These are phyloP conservation scores for Vigna radiata DNA, from an alignment of 306 rosid genomes.

Conservation along the genomic window DNA sequence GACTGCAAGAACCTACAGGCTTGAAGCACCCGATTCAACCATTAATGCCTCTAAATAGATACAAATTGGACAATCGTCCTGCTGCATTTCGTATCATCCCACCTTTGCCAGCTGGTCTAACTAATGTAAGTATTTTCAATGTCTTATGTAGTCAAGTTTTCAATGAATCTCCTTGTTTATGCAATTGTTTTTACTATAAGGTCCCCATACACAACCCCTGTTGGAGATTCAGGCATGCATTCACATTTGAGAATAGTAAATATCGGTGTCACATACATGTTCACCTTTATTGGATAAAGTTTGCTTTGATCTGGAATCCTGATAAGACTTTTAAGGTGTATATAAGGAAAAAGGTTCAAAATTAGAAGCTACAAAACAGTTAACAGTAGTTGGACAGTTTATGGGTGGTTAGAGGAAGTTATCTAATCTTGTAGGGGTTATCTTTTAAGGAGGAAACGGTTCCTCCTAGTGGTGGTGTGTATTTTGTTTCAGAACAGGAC, in stretches of 20 bases:
- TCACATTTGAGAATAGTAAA: constrained; percentile 31
- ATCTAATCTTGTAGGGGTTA: no score
- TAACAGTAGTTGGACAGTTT: no score
- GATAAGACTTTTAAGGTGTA: no score
- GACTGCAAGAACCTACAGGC: constrained; percentile 60
- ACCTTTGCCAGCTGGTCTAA: constrained; percentile 80
- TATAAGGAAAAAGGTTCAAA: no score
- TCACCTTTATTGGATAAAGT: background rate
- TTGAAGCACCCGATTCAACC: constrained; percentile 68
- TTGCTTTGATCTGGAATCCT: no score
- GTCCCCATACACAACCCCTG: background rate
- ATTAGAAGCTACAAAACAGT: no score
- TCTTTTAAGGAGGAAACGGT: no score
- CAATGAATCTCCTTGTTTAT: constrained; percentile 3
- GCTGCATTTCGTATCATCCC: constrained; percentile 77
- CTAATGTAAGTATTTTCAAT: constrained; percentile 65
- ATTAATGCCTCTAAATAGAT: constrained; percentile 63
- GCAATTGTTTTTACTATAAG: constrained; percentile 4
- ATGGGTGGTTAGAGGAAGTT: no score
- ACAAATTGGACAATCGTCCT: constrained; percentile 84
- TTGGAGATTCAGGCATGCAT: constrained; percentile 31
- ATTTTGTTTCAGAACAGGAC: no score
- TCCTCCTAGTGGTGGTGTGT: no score
- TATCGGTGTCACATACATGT: constrained; percentile 28
- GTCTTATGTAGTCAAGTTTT: constrained; percentile 14